phyloP scores from a whole-genome alignment of 345 rosid genomes.

The thale cress (Arabidopsis thaliana) region TAIR10.1 NC_003075.7:15857501-15858000 shows the following conservation, averaged over 20 bases:
- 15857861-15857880: neutral
- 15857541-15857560: conserved; percentile 10
- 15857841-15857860: neutral
- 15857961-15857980: neutral
- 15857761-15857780: no score
- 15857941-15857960: neutral
- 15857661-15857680: neutral
- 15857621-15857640: neutral
- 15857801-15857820: no score
- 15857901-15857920: neutral
- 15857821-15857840: no score
- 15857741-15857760: neutral
- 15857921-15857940: neutral
- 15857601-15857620: neutral
- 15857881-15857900: neutral
- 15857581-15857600: conserved; percentile 9
- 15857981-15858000: neutral
- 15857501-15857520: conserved; percentile 41
- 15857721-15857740: neutral
- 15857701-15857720: neutral
- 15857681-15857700: neutral
- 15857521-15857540: conserved; percentile 28
- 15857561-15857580: neutral
- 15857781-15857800: no score
- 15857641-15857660: no score